Conservation (phyloP, 768 basidiomycete genomes). For the Mycena capillaripes region DNA sequence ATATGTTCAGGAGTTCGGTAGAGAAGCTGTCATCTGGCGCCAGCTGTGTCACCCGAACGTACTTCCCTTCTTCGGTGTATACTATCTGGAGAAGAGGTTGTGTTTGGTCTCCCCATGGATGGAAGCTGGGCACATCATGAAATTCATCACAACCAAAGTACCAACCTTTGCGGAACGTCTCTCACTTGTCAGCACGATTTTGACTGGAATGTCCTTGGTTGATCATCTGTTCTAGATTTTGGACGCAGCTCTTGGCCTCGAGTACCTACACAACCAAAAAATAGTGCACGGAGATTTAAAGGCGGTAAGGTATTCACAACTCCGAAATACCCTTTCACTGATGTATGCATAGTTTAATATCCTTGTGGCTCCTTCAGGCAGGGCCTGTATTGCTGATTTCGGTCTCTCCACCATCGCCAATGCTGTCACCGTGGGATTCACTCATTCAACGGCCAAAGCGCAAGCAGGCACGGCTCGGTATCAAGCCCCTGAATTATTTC, state of each 20-base stretch:
- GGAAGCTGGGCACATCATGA: conserved; percentile 42
- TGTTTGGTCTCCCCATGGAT: conserved; percentile 48
- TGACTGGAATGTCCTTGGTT: background rate
- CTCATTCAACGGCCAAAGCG: conserved; percentile 33
- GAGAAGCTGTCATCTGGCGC: conserved; percentile 40
- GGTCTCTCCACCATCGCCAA: conserved; percentile 29
- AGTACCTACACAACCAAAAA: conserved; percentile 31
- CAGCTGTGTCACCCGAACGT: conserved; percentile 39
- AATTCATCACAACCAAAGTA: conserved; percentile 30
- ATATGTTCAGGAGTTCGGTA: conserved; percentile 14
- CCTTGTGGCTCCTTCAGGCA: conserved; percentile 53
- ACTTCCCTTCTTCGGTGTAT: conserved; percentile 40
- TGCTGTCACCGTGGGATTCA: background rate
- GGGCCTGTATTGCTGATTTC: conserved; percentile 8
- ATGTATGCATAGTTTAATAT: conserved; percentile 55
- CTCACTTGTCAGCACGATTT: conserved; percentile 1
- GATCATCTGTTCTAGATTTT: conserved; percentile 29
- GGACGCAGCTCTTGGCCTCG: conserved; percentile 30
- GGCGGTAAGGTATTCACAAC: conserved; percentile 7
- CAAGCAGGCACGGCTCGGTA: conserved; percentile 51
- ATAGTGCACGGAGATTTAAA: conserved; percentile 39
- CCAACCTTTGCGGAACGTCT: background rate
- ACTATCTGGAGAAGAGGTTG: conserved; percentile 33
- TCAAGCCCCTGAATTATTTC: conserved; percentile 53
- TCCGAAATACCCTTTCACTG: background rate